Evolutionary conservation across 2,329 filamentous ascomycete genomes (phyloP), one percentile per base, ranked within the genome.

Genomic region (Bipolaris gigantea): DNA sequence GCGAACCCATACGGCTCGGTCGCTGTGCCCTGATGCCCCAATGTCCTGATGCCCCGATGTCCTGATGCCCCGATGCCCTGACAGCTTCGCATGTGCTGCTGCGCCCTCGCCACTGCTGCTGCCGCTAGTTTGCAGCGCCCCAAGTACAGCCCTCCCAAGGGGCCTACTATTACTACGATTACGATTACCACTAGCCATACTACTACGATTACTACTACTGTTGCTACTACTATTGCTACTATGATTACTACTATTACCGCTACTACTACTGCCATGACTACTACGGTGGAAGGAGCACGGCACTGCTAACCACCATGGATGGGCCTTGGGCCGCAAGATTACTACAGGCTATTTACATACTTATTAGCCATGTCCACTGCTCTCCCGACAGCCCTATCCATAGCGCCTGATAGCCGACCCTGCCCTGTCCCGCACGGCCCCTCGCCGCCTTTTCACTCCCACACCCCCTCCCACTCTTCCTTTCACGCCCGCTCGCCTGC

Each of bases 61-160:
- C n/a, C n/a, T n/a, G n/a, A n/a, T 53, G 56, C 50, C 55, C 60
- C 61, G 60, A 62, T 53, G 56, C 50, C 57, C 60, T 62, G 60
- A 62, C 57, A 57, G 50, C 46, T 35, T 51, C 53, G 55, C 50
- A 53, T 44, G 43, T 38, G 45, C 33, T 27, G 47, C 39, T 30
- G 33, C n/a, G n/a, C 34, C 53, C 60, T 62, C 60, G 53, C 40
- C 42, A 16, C 19, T n/a, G 39, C n/a, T n/a, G n/a, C n/a, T n/a
- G n/a, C n/a, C n/a, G n/a, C n/a, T n/a, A n/a, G n/a, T n/a, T n/a
- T n/a, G 10, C 27, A 11, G 27, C 27, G 27, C 27, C 27, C 27
- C 27, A 30, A 30, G 27, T 30, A 30, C 13, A 30, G 10, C 27
- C 50, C 32, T 38, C 62, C 62, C 58, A 56, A n/a, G n/a, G n/a